These are phyloP conservation scores for Pseudogymnoascus sp. DNA, from an alignment of 2,329 filamentous ascomycete genomes.

Conservation along the genomic window DNA sequence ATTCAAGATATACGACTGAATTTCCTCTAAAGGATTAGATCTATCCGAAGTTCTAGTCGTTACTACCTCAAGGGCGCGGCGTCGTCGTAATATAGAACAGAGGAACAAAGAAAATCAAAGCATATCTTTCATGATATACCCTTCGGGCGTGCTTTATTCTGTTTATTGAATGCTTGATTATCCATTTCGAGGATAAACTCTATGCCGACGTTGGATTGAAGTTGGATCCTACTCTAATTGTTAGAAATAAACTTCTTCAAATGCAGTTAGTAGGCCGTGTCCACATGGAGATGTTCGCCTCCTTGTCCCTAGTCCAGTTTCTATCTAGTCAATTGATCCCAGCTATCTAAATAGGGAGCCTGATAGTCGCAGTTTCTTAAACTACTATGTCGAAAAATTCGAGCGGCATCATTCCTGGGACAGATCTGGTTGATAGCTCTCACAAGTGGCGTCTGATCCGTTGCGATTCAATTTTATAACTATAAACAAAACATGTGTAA, in stretches of 20 bases:
- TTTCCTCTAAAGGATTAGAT: background rate
- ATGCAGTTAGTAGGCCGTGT: background rate
- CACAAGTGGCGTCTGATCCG: background rate
- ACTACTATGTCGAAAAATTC: too few relatives aligned
- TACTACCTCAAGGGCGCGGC: background rate
- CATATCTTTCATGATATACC: background rate
- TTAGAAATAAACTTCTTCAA: background rate
- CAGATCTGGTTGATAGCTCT: background rate
- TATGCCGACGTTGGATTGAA: background rate
- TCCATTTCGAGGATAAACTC: background rate
- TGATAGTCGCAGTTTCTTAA: background rate
- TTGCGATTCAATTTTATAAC: conserved; percentile 1
- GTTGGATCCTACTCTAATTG: background rate
- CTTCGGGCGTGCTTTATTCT: background rate
- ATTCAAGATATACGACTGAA: background rate
- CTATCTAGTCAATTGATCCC: background rate
- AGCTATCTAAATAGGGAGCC: background rate
- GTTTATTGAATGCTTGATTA: background rate
- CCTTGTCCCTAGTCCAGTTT: background rate
- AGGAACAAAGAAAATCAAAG: background rate
- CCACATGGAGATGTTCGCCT: background rate
- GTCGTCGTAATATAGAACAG: background rate
- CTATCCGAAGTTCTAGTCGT: background rate
- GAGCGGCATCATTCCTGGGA: background rate
- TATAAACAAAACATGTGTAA: conserved; percentile 6